phyloP scores from a whole-genome alignment of 371 early-diverging fungal species.

The Smittium culicis region DNA sequence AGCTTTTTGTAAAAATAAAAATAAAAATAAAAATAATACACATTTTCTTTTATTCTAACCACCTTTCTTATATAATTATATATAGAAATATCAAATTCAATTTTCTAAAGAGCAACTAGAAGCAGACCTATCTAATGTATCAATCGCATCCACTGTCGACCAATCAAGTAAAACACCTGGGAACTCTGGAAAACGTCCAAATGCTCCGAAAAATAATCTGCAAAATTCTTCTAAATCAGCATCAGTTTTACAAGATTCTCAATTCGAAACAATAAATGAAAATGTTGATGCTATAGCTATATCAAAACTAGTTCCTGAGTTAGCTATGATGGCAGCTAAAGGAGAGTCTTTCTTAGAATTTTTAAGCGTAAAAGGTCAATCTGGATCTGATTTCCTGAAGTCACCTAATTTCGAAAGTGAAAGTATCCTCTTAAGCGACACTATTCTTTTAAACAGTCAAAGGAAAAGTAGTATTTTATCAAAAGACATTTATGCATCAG shows the following conservation, averaged over 20 bases:
- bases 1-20: background rate
- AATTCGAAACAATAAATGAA: conserved; percentile 30
- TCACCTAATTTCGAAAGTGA: conserved; percentile 4
- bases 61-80: background rate
- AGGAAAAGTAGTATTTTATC: conserved; percentile 9
- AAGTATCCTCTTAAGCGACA: conserved; percentile 12
- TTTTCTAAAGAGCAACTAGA: background rate
- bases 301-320: conserved; percentile 32
- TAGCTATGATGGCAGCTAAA: conserved; percentile 63
- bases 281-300: background rate
- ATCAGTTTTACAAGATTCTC: background rate
- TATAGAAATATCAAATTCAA: conserved; percentile 8
- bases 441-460: conserved; percentile 6
- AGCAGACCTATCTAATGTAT: background rate
- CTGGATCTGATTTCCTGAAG: conserved; percentile 19
- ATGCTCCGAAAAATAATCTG: conserved; percentile 10
- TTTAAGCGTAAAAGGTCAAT: conserved; percentile 42
- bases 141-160: background rate
- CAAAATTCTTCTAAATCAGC: background rate
- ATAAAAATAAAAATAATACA: too few species aligned
- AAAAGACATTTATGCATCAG: background rate
- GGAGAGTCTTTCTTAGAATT: conserved; percentile 63
- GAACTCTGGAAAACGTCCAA: background rate
- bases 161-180: background rate
- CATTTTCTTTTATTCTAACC: background rate